Evolutionary conservation across 805 yeast species (phyloP).

Genomic region (Phaffomyces opuntiae): DNA sequence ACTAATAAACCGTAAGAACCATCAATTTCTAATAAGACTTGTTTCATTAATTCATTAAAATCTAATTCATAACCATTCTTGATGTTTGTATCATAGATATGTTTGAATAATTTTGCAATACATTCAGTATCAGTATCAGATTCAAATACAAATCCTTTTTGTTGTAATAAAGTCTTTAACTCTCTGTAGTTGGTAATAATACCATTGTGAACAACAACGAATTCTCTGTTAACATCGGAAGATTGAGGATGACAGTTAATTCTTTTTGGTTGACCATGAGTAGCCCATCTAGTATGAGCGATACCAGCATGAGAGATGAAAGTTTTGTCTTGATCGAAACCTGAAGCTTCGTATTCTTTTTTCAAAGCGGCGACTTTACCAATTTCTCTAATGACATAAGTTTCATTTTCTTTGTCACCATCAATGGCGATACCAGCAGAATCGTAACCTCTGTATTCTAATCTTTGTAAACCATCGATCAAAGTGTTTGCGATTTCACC

Average conservation of each 20-base stretch:
- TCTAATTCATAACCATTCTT: conserved; percentile 75
- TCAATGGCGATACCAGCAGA: conserved; percentile 95
- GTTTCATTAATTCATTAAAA: conserved; percentile 87
- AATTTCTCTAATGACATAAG: conserved; percentile 70
- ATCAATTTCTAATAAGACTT: conserved; percentile 85
- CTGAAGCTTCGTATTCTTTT: conserved; percentile 45
- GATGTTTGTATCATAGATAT: conserved; percentile 70
- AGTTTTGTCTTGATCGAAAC: conserved; percentile 52
- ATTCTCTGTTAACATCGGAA: conserved; percentile 77
- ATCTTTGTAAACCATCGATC: conserved; percentile 77
- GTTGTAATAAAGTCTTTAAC: conserved; percentile 68
- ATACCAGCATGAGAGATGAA: conserved; percentile 89
- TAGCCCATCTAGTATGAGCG: conserved; percentile 99
- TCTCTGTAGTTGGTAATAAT: conserved; percentile 94
- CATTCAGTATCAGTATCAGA: conserved; percentile 97
- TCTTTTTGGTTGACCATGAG: conserved; percentile 90
- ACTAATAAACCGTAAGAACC: conserved; percentile 97
- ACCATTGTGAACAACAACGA: conserved; percentile 95
- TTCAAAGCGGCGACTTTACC: conserved; percentile 87
- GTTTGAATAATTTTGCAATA: conserved; percentile 92
- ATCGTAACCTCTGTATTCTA: conserved; percentile 98
- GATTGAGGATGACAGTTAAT: conserved; percentile 94
- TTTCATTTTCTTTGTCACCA: conserved; percentile 71
- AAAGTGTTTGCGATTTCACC: conserved; percentile 89
- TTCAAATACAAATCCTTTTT: conserved; percentile 79